Percentiles rank a stretch among this genome's conserved stretches.
Conservation (phyloP, 306 rosid genomes). For the Begonia peltatifolia region DNA sequence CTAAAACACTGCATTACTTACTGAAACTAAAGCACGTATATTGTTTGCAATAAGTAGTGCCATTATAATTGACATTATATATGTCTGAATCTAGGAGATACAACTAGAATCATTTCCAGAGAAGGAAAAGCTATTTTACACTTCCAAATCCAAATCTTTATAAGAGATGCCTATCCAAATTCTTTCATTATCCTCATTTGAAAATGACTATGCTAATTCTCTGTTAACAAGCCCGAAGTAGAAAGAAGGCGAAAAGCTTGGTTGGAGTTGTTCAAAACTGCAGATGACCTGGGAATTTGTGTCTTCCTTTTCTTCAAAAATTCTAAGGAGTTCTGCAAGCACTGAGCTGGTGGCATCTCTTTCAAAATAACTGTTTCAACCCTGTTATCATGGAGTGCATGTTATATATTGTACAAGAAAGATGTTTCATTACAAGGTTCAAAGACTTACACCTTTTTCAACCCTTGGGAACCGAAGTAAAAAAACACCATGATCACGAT, state of each 20-base stretch:
- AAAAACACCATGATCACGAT: background rate
- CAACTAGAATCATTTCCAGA: too few relatives aligned
- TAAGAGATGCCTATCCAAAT: too few relatives aligned
- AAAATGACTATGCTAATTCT: conserved; percentile 10
- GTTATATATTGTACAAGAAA: background rate
- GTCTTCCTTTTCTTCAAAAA: conserved; percentile 68
- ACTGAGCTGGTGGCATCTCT: conserved; percentile 42
- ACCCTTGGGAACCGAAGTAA: background rate
- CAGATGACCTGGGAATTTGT: conserved; percentile 54
- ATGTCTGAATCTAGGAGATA: too few relatives aligned
- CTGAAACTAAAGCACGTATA: too few relatives aligned
- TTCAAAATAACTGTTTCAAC: conserved; percentile 38
- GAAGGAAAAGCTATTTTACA: too few relatives aligned
- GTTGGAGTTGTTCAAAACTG: conserved; percentile 70
- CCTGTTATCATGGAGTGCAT: conserved; percentile 30
- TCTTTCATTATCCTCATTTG: background rate
- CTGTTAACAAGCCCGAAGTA: conserved; percentile 36
- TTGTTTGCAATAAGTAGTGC: too few relatives aligned
- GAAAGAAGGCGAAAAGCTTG: conserved; percentile 69
- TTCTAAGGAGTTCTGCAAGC: conserved; percentile 49
- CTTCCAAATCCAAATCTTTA: too few relatives aligned
- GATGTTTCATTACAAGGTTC: conserved; percentile 1
- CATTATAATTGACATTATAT: too few relatives aligned
- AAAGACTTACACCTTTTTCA: too few relatives aligned
- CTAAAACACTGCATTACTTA: too few relatives aligned